Evolutionary conservation across 2,329 filamentous ascomycete species (phyloP).

Genomic region (Penicillium sp.): DNA sequence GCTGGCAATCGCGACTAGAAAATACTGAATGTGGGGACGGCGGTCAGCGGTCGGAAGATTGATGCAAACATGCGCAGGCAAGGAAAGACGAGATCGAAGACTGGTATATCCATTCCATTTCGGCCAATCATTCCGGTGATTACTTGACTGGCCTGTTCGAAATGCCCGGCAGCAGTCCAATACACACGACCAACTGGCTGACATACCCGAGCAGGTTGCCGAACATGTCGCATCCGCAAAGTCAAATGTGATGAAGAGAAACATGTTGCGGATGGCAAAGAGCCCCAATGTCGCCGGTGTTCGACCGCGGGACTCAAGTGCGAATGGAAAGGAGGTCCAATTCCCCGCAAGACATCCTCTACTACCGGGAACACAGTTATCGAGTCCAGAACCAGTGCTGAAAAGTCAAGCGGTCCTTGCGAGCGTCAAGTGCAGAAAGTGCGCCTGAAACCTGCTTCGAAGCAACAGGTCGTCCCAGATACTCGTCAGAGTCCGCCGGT

Average conservation of each 20-base stretch:
- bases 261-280: slow-evolving; percentile 11
- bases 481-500: neutral
- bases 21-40: neutral
- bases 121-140: too few species aligned
- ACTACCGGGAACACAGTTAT: too few species aligned
- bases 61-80: slow-evolving; percentile 13
- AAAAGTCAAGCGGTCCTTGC: too few species aligned
- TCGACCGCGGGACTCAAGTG: slow-evolving; percentile 18
- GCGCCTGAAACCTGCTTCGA: too few species aligned
- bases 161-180: too few species aligned
- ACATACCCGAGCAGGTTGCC: slow-evolving; percentile 16
- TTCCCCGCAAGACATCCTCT: slow-evolving; percentile 11
- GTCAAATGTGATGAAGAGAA: slow-evolving; percentile 29
- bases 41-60: slow-evolving; percentile 2
- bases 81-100: slow-evolving; percentile 22
- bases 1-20: too few species aligned
- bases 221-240: slow-evolving; percentile 27
- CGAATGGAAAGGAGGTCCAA: slow-evolving; percentile 23
- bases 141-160: too few species aligned
- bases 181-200: neutral
- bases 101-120: slow-evolving; percentile 12
- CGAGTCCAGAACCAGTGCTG: too few species aligned
- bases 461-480: too few species aligned
- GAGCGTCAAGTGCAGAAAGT: too few species aligned
- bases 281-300: slow-evolving; percentile 24